Evolutionary conservation across 495 filamentous ascomycete genomes (phyloP), one percentile per base, ranked within the genome.

Genomic region (Lophiostoma macrostomum): DNA sequence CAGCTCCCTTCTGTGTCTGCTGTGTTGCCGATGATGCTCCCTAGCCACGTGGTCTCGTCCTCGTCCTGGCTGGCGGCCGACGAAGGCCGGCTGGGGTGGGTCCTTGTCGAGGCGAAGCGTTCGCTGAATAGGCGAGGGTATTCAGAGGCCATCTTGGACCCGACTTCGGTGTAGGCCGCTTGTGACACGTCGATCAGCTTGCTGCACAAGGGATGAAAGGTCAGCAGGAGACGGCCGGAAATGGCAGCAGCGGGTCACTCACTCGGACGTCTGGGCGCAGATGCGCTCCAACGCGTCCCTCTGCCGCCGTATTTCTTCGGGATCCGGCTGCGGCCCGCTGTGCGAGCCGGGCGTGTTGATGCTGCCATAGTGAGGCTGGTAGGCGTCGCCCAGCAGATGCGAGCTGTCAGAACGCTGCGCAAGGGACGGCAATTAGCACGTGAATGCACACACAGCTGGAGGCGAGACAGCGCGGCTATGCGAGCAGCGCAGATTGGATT

Each of bases 231-330:
- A 27, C 20, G 8, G 12, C 32, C 16, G 16, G 20, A 29, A 28
- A 24, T n/a, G 34, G 24, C 10, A 34, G 24, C 24, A 20, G 36
- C 12, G 45, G 22, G 20, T 31, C 14, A 63, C 68, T 12, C 50
- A 72, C 69, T 69, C 67, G 13, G 63, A 60, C 2, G 69, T 67
- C 50, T 67, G 63, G 18, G 63, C 64, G 24, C 68, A 71, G 30
- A 72, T 64, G 37, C 60, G 60, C 42, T 72, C 68, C 47, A 71
- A 42, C 16, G 56, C 67, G 54, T 72, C 68, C 23, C 69, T 54
- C 45, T 67, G 62, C 45, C 69, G 62, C 43, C 62, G 53, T 11
- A 72, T 53, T 60, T 69, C 68, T 36, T 71, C 69, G 13, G 64
- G 68, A 53, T 70, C 69, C 13, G 58, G 60, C 55, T 60, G 54